These are phyloP conservation scores for Ceratobasidium theobromae DNA, from an alignment of 1,284 basidiomycete species.

Conservation along the genomic window DNA sequence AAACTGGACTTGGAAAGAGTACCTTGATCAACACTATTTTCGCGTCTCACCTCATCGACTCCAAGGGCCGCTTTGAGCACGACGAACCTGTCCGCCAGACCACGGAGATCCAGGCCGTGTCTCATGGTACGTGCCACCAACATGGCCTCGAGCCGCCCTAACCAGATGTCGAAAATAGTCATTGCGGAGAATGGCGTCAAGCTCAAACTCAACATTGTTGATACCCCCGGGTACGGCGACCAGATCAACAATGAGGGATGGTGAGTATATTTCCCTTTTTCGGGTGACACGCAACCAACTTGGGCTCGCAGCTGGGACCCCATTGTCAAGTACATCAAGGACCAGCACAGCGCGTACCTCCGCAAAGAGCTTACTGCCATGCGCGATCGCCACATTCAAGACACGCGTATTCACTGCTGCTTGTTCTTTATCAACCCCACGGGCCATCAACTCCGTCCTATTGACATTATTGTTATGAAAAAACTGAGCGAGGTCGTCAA, in stretches of 20 bases:
- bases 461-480: conserved; percentile 99
- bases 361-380: conserved; percentile 98
- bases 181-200: conserved; percentile 96
- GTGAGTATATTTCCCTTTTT: conserved; percentile 50
- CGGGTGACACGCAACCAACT: conserved; percentile 1
- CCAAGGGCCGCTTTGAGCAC: conserved; percentile 88
- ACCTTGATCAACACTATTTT: conserved; percentile 99
- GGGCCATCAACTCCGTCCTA: conserved; percentile 87
- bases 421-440: conserved; percentile 99
- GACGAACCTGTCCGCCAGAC: conserved; percentile 90
- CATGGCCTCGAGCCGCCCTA: not conserved
- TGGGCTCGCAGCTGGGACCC: conserved; percentile 84
- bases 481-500: conserved; percentile 98
- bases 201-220: conserved; percentile 95
- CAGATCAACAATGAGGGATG: conserved; percentile 99
- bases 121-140: conserved; percentile 65
- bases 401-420: conserved; percentile 98
- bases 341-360: conserved; percentile 98
- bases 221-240: conserved; percentile 98
- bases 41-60: conserved; percentile 95
- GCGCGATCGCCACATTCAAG: conserved; percentile 97
- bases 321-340: conserved; percentile 97
- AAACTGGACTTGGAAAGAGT: conserved; percentile 97
- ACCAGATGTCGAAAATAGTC: conserved; percentile 53
- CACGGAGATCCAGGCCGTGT: conserved; percentile 93